Evolutionary conservation across 805 yeast species (phyloP), one percentile per base, ranked within the genome.

Genomic region (Saccharomycopsis sp.): DNA sequence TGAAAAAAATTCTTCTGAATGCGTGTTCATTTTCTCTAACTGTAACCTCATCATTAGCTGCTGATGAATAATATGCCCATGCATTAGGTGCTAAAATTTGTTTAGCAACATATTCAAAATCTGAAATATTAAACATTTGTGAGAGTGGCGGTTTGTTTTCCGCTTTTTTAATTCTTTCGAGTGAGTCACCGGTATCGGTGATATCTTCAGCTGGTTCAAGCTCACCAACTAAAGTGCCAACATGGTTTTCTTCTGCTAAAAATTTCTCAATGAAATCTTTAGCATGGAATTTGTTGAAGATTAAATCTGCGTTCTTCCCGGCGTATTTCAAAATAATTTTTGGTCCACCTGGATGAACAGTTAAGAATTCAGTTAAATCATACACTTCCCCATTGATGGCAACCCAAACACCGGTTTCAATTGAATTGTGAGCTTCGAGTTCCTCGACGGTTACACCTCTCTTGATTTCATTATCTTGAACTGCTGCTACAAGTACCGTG

Each of bases 321-420:
- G 76, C 79, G 51, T 63, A 63, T 27, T 59, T 61, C 43, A 72
- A 54, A 29, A 75, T 64, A 14, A 71, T 65, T 11, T 55, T 51
- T 38, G 54, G 57, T n/a, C 81, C 81, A 19, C 81, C 81, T 1
- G 81, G 81, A 56, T 72, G 77, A 9, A 54, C 48, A 3, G 61
- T 52, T 2, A 70, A 43, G 47, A 71, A 72, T n/a, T 54, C 54
- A 8, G 68, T 59, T 37, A 66, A 49, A 49, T 65, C 69, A 49
- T 59, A 66, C 4, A 66, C 66, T 20, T 60, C 40, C 1, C 62
- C 64, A 26, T 63, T 52, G 39, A 66, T 58, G 2, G 55, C 61
- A 4, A 64, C 57, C 71, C 71, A 66, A n/a, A 63, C 86, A 3
- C 44, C 39, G 20, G 33, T 43, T 22, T 39, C 45, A 29, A 43